A percentile compares a stretch with the other conserved stretches of the same genome.
These are phyloP conservation scores for Penicillium hesseltinei DNA, from an alignment of 2,329 filamentous ascomycete genomes.

Conservation along the genomic window DNA sequence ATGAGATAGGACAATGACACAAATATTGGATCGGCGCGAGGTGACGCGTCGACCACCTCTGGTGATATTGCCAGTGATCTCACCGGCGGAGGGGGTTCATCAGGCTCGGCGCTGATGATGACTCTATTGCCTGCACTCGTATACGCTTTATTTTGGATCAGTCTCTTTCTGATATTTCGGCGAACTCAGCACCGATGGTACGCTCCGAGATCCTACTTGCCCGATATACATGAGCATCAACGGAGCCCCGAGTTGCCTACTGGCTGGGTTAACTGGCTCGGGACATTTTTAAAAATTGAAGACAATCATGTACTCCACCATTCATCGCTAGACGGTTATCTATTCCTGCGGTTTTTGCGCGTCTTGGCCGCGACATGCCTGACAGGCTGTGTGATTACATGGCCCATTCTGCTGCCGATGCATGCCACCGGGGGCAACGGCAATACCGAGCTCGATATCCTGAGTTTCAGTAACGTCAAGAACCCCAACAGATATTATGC, in stretches of 20 bases:
- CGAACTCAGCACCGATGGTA: slow-evolving; percentile 48
- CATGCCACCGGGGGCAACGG: slow-evolving; percentile 76
- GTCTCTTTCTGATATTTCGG: slow-evolving; percentile 48
- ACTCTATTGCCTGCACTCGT: slow-evolving; percentile 50
- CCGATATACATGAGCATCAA: slow-evolving; percentile 45
- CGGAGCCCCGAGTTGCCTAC: slow-evolving; percentile 48
- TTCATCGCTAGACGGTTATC: slow-evolving; percentile 85
- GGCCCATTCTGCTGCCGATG: slow-evolving; percentile 84
- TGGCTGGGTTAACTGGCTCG: slow-evolving; percentile 56
- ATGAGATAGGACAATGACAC: slow-evolving; percentile 39
- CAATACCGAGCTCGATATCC: slow-evolving; percentile 66
- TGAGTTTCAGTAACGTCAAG: slow-evolving; percentile 76
- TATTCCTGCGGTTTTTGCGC: slow-evolving; percentile 84
- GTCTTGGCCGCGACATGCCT: slow-evolving; percentile 75
- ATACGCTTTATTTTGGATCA: slow-evolving; percentile 45
- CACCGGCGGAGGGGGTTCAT: slow-evolving; percentile 46
- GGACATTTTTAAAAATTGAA: slow-evolving; percentile 52
- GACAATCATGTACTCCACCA: slow-evolving; percentile 85
- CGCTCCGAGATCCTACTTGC: slow-evolving; percentile 44
- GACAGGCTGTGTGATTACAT: slow-evolving; percentile 77
- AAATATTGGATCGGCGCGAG: slow-evolving; percentile 43
- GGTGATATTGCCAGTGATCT: slow-evolving; percentile 32
- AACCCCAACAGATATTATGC: slow-evolving; percentile 70
- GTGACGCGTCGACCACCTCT: slow-evolving; percentile 37
- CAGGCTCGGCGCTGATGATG: slow-evolving; percentile 48